Base-by-base conservation (phyloP, 2,329 filamentous ascomycete species). In the Coniochaeta sp. region DNA sequence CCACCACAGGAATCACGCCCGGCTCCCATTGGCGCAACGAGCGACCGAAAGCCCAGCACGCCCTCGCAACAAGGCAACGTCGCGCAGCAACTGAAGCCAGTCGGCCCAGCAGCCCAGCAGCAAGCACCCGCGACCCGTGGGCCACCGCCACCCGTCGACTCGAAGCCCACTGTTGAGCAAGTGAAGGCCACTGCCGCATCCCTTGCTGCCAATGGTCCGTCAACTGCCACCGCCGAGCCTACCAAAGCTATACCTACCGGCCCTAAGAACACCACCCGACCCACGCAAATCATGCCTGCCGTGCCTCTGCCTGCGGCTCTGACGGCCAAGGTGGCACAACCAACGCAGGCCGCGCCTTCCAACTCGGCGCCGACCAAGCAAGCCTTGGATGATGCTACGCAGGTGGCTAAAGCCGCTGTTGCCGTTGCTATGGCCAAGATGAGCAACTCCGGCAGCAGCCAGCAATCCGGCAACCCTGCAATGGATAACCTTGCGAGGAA, bases 371-470 rank as follows among this genome's bases (percentile, higher is more conserved):
- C 64, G 3, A 66, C 65, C 62, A 70, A 71, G 10, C 64, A 71
- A 8, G 65, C 71, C 45, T 71, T 85, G 9, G 77, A 81, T 56
- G 85, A 87, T 67, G 86, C 87, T 1, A 91, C 87, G 0, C 82
- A 86, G 63, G 82, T 85, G 32, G 87, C 87, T 1, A 85, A 83
- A 60, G 87, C 86, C 27, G 87, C 87, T 8, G 87, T 90, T n/a
- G 86, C 87, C 50, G 81, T 86, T 35, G 88, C 88, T 2, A 90
- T 91, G 85, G 85, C 87, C 1, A 86, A 88, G 62, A 75, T 91
- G 3, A 26, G 24, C 16, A 14, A 26, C 12, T n/a, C 26, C 6
- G 45, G 45, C n/a, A 26, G 45, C 27, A 48, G 26, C 24, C 66
- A 68, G 33, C 60, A 64, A 18, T 73, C 71, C 30, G 70, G 68